These are phyloP conservation scores for Aspergillus oerlinghausenensis DNA, from an alignment of 2,329 filamentous ascomycete genomes.

Conservation along the genomic window DNA sequence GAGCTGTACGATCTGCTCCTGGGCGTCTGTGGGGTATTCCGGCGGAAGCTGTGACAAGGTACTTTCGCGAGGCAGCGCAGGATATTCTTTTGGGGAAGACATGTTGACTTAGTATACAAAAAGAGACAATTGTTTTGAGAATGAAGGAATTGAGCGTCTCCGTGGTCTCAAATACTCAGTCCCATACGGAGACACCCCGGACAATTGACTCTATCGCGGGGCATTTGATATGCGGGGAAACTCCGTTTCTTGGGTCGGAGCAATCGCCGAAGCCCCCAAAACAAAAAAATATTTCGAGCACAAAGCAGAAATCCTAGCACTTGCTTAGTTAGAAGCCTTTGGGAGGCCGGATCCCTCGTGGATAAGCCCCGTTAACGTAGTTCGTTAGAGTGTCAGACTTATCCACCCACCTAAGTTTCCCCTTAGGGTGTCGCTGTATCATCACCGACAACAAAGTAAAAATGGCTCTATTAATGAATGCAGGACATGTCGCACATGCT, in stretches of 20 bases:
- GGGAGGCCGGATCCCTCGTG: too few species aligned
- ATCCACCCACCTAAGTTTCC: too few species aligned
- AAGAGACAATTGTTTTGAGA: background rate
- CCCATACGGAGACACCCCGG: background rate
- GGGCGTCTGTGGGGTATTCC: slow-evolving; percentile 26
- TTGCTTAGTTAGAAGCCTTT: too few species aligned
- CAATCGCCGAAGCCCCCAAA: background rate
- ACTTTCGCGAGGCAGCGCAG: slow-evolving; percentile 19
- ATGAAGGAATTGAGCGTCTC: background rate
- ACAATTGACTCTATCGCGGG: too few species aligned
- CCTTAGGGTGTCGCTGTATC: too few species aligned
- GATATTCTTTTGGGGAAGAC: slow-evolving; percentile 17
- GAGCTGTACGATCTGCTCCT: slow-evolving; percentile 26
- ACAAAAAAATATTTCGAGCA: too few species aligned
- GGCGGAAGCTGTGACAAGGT: slow-evolving; percentile 26
- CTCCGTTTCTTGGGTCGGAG: background rate
- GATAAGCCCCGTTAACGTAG: too few species aligned
- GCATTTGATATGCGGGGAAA: background rate
- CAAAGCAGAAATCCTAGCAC: too few species aligned
- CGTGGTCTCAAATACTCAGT: background rate
- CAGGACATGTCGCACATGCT: background rate
- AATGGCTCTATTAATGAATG: slow-evolving; percentile 5
- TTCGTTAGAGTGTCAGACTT: too few species aligned
- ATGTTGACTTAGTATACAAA: slow-evolving; percentile 7
- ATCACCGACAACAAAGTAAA: slow-evolving; percentile 2